Base-by-base conservation (phyloP, 192 early-diverging fungal genomes). In the Geosiphon pyriformis region DNA sequence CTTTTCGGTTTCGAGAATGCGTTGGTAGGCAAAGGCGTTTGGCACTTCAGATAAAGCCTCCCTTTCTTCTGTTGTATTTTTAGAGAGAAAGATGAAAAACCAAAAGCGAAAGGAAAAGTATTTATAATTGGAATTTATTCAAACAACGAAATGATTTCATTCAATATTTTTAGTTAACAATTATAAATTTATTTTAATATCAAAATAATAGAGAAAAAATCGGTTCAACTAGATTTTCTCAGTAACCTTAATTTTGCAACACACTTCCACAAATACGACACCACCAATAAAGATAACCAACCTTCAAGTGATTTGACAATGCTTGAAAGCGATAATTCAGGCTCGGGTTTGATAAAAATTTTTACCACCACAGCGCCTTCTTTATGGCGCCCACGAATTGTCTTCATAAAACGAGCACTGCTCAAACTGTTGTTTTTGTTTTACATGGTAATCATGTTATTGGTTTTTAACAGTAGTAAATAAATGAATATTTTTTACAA, bases 401-500 rank as follows among this genome's bases (percentile, higher is more conserved):
- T 95, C 76, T 97, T 98, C 86, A 97, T 90, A 68, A 98, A 96
- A 11, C 94, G 87, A 32, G 91, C 90, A 62, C 85, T 90, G 23
- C 96, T 92, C 30, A 98, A 80, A 72, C 92, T 93, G 57, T 51
- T 35, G 30, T 30, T n/a, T n/a, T n/a, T n/a, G n/a, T n/a, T n/a
- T n/a, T 32, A 18, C 26, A 79, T 15, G 72, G 48, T 15, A 42
- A 42, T 42, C 15, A 10, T 42, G 37, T 42, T 42, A 15, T 42
- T 42, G 6, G 6, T 42, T 10, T 42, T 15, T 10, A 10, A 42
- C 15, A 42, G 37, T n/a, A n/a, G n/a, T n/a, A n/a, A n/a, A n/a
- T n/a, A n/a, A n/a, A n/a, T n/a, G n/a, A n/a, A n/a, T n/a, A n/a
- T n/a, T n/a, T n/a, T n/a, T n/a, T n/a, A n/a, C n/a, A n/a, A n/a